Evolutionary conservation across 495 filamentous ascomycete genomes (phyloP).

Genomic region (Xylaria cubensis): DNA sequence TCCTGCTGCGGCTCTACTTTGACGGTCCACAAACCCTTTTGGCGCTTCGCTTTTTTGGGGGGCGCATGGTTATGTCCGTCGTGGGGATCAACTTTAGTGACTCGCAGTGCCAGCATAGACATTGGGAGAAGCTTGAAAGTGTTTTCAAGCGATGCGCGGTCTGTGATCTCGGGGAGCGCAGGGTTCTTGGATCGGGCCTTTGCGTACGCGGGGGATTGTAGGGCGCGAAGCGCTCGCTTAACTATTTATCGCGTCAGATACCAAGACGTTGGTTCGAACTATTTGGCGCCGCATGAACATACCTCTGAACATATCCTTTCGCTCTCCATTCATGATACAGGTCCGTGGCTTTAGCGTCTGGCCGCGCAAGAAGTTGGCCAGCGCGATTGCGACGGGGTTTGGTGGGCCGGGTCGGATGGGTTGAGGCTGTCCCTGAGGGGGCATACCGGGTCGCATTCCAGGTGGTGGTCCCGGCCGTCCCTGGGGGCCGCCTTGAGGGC

Average conservation of each 20-base stretch:
- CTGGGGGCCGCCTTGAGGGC: constrained; percentile 33
- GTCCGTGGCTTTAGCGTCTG: constrained; percentile 91
- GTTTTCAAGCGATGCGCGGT: constrained; percentile 86
- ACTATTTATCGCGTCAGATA: constrained; percentile 59
- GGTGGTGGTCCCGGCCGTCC: constrained; percentile 35
- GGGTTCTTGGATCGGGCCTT: constrained; percentile 90
- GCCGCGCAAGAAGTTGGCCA: constrained; percentile 85
- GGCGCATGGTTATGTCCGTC: constrained; percentile 72
- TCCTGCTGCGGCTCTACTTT: constrained; percentile 97
- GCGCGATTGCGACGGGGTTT: constrained; percentile 84
- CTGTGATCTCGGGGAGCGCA: constrained; percentile 83
- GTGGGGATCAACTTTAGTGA: constrained; percentile 79
- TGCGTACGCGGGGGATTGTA: constrained; percentile 85
- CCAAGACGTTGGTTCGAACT: background rate
- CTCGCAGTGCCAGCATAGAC: constrained; percentile 92
- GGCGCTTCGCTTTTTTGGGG: constrained; percentile 76
- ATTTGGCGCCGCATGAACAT: constrained; percentile 24
- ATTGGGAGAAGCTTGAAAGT: constrained; percentile 94
- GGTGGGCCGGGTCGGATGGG: constrained; percentile 76
- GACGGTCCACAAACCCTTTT: constrained; percentile 97
- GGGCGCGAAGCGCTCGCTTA: constrained; percentile 93
- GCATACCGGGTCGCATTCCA: constrained; percentile 40
- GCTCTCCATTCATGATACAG: constrained; percentile 92
- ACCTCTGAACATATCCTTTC: constrained; percentile 99
- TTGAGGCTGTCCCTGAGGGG: constrained; percentile 55